Evolutionary conservation across 768 basidiomycete species (phyloP).

Genomic region (Boletus subparvulus): DNA sequence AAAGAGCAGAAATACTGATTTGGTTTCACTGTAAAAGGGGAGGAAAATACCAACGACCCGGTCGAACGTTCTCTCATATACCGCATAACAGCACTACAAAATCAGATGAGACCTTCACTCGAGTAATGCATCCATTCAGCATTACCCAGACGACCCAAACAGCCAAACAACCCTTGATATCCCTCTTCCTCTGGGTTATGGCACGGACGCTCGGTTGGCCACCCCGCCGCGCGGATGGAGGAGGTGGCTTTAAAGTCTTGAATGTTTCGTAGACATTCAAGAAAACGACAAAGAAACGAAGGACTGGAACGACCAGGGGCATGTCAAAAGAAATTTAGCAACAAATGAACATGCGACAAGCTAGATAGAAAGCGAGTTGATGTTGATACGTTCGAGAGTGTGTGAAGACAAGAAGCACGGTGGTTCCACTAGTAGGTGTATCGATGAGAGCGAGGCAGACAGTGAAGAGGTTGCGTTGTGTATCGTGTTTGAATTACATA

Average conservation of each 20-base stretch:
- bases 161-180: constrained; percentile 81
- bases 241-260: constrained; percentile 74
- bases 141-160: constrained; percentile 87
- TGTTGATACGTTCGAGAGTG: constrained; percentile 1
- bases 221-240: constrained; percentile 46
- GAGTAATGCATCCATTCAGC: constrained; percentile 12
- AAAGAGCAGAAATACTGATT: constrained; percentile 69
- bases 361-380: not conserved
- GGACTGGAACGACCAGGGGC: constrained; percentile 65
- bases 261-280: constrained; percentile 82
- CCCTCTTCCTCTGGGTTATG: constrained; percentile 72
- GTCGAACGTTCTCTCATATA: constrained; percentile 69
- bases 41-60: constrained; percentile 64
- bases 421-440: constrained; percentile 9
- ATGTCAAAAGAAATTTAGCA: constrained; percentile 36
- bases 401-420: constrained; percentile 2
- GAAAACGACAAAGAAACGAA: constrained; percentile 70
- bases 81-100: constrained; percentile 61
- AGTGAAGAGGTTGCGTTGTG: not conserved
- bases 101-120: constrained; percentile 11
- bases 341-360: constrained; percentile 10
- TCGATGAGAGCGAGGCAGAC: constrained; percentile 18
- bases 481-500: constrained; percentile 26
- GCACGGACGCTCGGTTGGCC: constrained; percentile 67
- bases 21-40: constrained; percentile 84